These are phyloP conservation scores for Pachyrhizus erosus DNA, from an alignment of 306 rosid species.

Conservation along the genomic window DNA sequence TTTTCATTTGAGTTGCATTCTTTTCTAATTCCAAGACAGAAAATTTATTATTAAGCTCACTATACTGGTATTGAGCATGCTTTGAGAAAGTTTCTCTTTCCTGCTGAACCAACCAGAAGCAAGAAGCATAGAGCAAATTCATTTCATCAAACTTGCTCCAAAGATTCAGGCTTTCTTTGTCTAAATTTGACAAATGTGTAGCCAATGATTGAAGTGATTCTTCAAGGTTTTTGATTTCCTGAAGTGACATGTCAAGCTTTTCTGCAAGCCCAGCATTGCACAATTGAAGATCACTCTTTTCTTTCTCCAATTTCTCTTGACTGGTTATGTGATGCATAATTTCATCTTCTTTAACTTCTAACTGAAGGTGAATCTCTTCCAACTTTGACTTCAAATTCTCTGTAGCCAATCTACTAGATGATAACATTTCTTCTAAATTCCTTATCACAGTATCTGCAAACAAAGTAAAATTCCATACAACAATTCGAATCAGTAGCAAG, in stretches of 20 bases:
- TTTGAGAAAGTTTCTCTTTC: constrained; percentile 67
- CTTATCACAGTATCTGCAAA: constrained; percentile 71
- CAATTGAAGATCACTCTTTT: constrained; percentile 65
- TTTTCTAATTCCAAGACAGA: constrained; percentile 61
- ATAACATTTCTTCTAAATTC: constrained; percentile 66
- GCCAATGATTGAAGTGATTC: constrained; percentile 58
- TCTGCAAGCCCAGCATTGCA: constrained; percentile 57
- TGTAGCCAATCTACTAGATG: constrained; percentile 57
- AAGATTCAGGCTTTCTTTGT: constrained; percentile 65
- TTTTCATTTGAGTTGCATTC: constrained; percentile 54
- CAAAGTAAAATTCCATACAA: constrained; percentile 37
- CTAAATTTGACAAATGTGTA: constrained; percentile 64
- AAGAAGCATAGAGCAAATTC: constrained; percentile 65
- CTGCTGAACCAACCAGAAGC: constrained; percentile 68
- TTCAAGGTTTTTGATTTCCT: constrained; percentile 69
- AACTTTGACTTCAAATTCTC: constrained; percentile 72
- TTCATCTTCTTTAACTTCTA: constrained; percentile 71
- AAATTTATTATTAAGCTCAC: constrained; percentile 63
- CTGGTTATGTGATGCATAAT: constrained; percentile 51
- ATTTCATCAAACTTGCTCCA: constrained; percentile 71
- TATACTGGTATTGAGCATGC: constrained; percentile 64
- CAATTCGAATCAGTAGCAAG: constrained; percentile 35
- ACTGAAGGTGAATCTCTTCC: constrained; percentile 63
- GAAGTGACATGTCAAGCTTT: constrained; percentile 62
- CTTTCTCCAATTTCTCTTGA: constrained; percentile 61